Base-by-base conservation (phyloP, 495 filamentous ascomycete genomes). In the Aspergillus funiculosus region DNA sequence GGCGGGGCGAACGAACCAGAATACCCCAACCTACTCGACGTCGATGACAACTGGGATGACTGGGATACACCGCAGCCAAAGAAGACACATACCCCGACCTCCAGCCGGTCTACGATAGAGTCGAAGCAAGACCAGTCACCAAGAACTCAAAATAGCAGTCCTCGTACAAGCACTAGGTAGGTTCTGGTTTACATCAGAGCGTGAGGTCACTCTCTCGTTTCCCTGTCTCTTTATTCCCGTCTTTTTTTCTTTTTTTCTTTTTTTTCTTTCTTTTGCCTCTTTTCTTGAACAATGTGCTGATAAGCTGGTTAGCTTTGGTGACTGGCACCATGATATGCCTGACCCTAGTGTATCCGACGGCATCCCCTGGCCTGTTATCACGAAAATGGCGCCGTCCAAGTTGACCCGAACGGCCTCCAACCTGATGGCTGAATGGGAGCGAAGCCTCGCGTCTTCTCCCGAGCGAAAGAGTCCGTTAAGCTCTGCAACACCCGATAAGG, bases 381-480 rank as follows among this genome's bases (percentile, higher is more conserved):
- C 75, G 42, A 79, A 80, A 36, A 61, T 87, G 29, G 75, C 79
- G 7, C 82, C 85, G 0, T 75, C 73, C 36, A 85, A 83, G 48
- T 70, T 89, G 46, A 81, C 77, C 50, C 74, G 71, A 7, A 82
- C 82, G n/a, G 83, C 85, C 2, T 77, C 76, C 17, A 79, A 80
- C 40, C 67, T 87, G 44, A 88, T 90, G 79, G 81, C 75, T 39
- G 85, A 90, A 53, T 89, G 85, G 86, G 87, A 92, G 48, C 63
- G 67, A 15, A 70, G 68, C 37, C 60, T 73, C 5, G 65, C 66
- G 2, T 56, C 67, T 14, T 55, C 68, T n/a, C 60, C 61, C 0
- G 58, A 67, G 25, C 54, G 29, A 31, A 44, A 25, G 53, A 59
- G 43, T 39, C 43, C 43, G 21, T 26, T 46, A 5, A 43, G 13